phyloP scores from a whole-genome alignment of 495 filamentous ascomycete genomes.

The Penicillium longicatenatum region DNA sequence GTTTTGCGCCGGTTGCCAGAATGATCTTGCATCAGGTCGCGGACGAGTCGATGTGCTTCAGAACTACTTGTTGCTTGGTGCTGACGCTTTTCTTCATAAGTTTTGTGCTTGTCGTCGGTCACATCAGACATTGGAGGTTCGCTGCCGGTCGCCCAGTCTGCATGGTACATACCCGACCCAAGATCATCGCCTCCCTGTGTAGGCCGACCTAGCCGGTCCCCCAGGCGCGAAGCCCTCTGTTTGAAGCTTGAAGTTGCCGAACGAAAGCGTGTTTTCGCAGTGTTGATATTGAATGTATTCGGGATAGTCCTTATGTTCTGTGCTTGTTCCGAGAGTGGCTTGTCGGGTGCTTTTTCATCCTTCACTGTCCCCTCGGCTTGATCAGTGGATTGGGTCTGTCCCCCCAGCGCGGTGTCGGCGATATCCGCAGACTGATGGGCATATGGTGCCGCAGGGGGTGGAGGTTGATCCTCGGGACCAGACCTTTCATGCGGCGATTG shows the following conservation, averaged over 20 bases:
- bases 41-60: conserved; percentile 34
- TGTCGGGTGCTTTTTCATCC: neutral
- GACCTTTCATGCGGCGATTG: conserved; percentile 5
- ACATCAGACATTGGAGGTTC: conserved; percentile 29
- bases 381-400: neutral
- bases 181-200: conserved; percentile 28
- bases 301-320: neutral
- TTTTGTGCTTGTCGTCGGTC: conserved; percentile 36
- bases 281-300: neutral
- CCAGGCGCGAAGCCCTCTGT: conserved; percentile 7
- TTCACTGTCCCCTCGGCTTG: neutral
- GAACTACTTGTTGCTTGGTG: conserved; percentile 22
- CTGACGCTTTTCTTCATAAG: conserved; percentile 27
- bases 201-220: conserved; percentile 25
- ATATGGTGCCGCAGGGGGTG: conserved; percentile 13
- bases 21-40: conserved; percentile 36
- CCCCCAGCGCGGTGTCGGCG: conserved; percentile 4
- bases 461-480: conserved; percentile 1
- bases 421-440: conserved; percentile 17
- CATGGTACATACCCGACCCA: conserved; percentile 24
- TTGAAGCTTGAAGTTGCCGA: conserved; percentile 6
- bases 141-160: conserved; percentile 32
- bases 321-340: neutral
- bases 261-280: conserved; percentile 3
- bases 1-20: conserved; percentile 26